A percentile compares a stretch with the other conserved stretches of the same genome.
These are phyloP conservation scores for Vaucheria bursata DNA, from an alignment of 352 stramenopile genomes.

Conservation along the genomic window DNA sequence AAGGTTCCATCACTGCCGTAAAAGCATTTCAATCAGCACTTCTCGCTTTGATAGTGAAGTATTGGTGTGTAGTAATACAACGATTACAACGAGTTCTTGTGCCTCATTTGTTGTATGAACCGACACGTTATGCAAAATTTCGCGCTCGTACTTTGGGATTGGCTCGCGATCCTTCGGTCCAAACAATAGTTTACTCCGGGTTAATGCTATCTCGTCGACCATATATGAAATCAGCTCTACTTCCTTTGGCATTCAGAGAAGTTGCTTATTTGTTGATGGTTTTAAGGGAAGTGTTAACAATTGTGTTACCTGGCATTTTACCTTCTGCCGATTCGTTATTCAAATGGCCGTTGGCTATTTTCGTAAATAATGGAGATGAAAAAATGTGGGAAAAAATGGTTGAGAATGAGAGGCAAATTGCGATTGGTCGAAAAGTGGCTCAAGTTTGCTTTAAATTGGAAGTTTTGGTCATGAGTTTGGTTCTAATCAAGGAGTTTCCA, in stretches of 20 bases:
- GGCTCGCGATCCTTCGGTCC: slow-evolving; percentile 36
- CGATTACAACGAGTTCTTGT: slow-evolving; percentile 27
- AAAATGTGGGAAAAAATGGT: slow-evolving; percentile 15
- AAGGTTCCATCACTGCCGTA: background rate
- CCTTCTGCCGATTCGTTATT: slow-evolving; percentile 11
- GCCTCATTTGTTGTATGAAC: slow-evolving; percentile 27
- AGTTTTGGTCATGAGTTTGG: background rate
- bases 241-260: slow-evolving; percentile 27
- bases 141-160: slow-evolving; percentile 16
- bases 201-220: slow-evolving; percentile 21
- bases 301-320: slow-evolving; percentile 25
- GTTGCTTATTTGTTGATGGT: slow-evolving; percentile 37
- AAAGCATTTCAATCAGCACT: slow-evolving; percentile 18
- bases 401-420: slow-evolving; percentile 12
- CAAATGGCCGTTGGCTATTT: slow-evolving; percentile 15
- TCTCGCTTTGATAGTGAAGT: slow-evolving; percentile 33
- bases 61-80: slow-evolving; percentile 37
- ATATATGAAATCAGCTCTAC: slow-evolving; percentile 17
- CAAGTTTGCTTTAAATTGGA: slow-evolving; percentile 22
- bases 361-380: slow-evolving; percentile 26
- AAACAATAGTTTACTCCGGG: slow-evolving; percentile 35
- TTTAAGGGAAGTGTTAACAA: slow-evolving; percentile 26
- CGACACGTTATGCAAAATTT: slow-evolving; percentile 13
- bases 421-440: slow-evolving; percentile 29
- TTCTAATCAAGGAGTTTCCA: background rate